Evolutionary conservation across 2,329 filamentous ascomycete genomes (phyloP).

Genomic region (Neoarthrinium moseri): DNA sequence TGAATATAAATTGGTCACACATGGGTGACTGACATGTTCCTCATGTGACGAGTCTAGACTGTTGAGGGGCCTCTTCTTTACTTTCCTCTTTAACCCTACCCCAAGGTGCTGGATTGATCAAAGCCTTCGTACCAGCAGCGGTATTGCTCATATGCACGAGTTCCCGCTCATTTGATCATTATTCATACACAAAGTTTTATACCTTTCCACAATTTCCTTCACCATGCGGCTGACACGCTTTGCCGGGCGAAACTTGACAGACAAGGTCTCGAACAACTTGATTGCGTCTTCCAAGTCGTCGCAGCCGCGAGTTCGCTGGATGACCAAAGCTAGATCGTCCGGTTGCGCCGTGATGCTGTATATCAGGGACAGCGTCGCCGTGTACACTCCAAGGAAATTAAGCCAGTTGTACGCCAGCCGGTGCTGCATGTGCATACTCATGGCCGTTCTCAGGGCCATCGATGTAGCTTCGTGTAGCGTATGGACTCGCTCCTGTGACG

Average conservation of each 20-base stretch:
- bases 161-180: no score
- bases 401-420: slow-evolving; percentile 42
- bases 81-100: no score
- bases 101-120: no score
- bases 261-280: slow-evolving; percentile 28
- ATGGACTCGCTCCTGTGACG: slow-evolving; percentile 33
- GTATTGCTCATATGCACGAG: no score
- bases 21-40: no score
- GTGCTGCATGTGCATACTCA: slow-evolving; percentile 34
- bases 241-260: slow-evolving; percentile 24
- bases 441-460: slow-evolving; percentile 41
- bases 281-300: slow-evolving; percentile 29
- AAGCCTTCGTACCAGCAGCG: no score
- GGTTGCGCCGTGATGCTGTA: slow-evolving; percentile 40
- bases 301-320: slow-evolving; percentile 26
- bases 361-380: slow-evolving; percentile 38
- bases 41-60: no score
- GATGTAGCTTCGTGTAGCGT: slow-evolving; percentile 36
- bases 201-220: background rate
- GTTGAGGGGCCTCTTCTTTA: no score
- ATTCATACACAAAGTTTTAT: no score
- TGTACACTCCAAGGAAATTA: slow-evolving; percentile 40
- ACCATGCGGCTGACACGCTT: background rate
- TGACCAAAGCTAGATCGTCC: slow-evolving; percentile 23
- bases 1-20: no score